Base-by-base conservation (phyloP, 176 grass and related monocot genomes). In the Rhipidocladum racemiflorum region DNA sequence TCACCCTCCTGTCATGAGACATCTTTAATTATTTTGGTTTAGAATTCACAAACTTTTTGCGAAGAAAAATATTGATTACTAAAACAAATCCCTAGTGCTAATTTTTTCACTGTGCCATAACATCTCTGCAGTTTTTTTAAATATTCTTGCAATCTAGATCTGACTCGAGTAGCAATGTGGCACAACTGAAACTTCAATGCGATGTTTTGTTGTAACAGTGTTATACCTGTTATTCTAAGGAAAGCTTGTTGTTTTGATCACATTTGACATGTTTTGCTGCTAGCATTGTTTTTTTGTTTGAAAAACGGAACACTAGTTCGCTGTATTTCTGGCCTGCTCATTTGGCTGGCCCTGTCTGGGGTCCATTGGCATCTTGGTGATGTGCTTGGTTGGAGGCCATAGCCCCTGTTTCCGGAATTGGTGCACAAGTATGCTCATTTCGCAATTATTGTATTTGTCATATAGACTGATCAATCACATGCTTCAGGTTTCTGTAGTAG, bases 271-370 rank as follows among this genome's bases (percentile, higher is more conserved):
- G 11, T 45, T 82, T 27, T 55, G 6, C 29, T 27, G 46, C 59
- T 67, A 15, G 21, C 38, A 32, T 30, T 51, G 16, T 60, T 62
- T 38, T 48, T 0, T 11, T 64, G 5, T 75, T 51, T 29, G 55
- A 69, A 36, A 88, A 88, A 45, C 92, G 95, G 96, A 98, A 92
- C 13, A 95, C 96, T 54, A 92, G 96, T 39, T 98, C 90, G 5
- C 85, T 98, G 4, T 98, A 98, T 76, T 98, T 98, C 57, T 98
- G 96, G 96, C 92, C 96, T 85, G 96, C 96, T 72, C 96, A 98
- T 79, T 85, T 98, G 68, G 96, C 96, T 15, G 92, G 92, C 8
- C 96, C 96, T 24, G 89, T 86, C n/a, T 98, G 96, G 92, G 96
- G 96, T 30, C 96, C 96, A 0, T 90, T 98, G 61, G 92, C 96